A percentile compares a stretch with the other conserved stretches of the same genome.
These are phyloP conservation scores for Penicillium capsulatum DNA, from an alignment of 2,329 filamentous ascomycete genomes.

Conservation along the genomic window DNA sequence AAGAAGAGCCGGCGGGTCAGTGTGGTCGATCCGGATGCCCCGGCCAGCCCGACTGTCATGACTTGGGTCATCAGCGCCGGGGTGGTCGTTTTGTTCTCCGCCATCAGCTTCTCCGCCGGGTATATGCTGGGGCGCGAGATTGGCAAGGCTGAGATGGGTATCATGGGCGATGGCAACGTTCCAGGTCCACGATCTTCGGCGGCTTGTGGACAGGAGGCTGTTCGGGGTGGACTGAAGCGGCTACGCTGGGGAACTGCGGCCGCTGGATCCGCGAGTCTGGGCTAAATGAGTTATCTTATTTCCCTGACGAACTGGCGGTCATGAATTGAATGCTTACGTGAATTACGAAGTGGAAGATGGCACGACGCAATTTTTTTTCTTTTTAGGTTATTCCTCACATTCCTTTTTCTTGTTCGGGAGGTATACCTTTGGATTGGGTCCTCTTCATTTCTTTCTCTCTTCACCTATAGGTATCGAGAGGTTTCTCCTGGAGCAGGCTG, in stretches of 20 bases:
- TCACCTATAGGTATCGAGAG: background rate
- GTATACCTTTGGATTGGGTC: background rate
- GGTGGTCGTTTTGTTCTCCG: conserved; percentile 60
- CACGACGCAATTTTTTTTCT: background rate
- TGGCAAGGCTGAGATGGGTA: conserved; percentile 49
- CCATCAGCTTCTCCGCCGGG: conserved; percentile 61
- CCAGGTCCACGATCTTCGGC: conserved; percentile 32
- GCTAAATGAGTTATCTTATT: conserved; percentile 19
- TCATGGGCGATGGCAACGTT: conserved; percentile 26
- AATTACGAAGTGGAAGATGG: background rate
- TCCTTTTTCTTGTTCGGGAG: no score
- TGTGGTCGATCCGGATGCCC: conserved; percentile 28
- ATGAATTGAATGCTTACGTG: background rate
- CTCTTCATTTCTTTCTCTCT: background rate
- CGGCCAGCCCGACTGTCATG: conserved; percentile 56
- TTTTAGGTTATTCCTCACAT: background rate
- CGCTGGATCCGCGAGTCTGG: conserved; percentile 36
- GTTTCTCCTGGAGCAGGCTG: background rate
- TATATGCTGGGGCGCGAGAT: conserved; percentile 60
- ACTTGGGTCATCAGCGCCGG: conserved; percentile 64
- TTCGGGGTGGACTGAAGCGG: conserved; percentile 42
- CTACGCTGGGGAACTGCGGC: conserved; percentile 42
- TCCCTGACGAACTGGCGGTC: no score
- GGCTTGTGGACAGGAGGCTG: conserved; percentile 44
- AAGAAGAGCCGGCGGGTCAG: conserved; percentile 35